phyloP scores from a whole-genome alignment of 805 yeast species.

The Brettanomyces nanus region DNA sequence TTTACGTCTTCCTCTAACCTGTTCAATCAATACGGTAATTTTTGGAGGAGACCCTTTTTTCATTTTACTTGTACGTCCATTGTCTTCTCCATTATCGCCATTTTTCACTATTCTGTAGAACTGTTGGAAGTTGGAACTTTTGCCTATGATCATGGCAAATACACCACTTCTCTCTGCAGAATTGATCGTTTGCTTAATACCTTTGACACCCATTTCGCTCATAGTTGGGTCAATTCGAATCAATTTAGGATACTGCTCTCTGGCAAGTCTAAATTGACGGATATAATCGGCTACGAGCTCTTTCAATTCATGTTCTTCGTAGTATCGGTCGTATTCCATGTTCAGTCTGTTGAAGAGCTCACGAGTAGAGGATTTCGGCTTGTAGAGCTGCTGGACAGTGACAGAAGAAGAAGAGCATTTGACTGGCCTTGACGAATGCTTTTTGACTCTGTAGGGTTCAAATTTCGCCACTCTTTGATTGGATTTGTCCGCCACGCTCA shows the following conservation, averaged over 20 bases:
- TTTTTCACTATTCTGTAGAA: slow-evolving; percentile 5
- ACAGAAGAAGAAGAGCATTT: slow-evolving; percentile 9
- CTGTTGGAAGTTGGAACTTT: slow-evolving; percentile 5
- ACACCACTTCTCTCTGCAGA: background rate
- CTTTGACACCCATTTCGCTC: slow-evolving; percentile 28
- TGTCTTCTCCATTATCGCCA: slow-evolving; percentile 14
- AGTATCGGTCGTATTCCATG: slow-evolving; percentile 31
- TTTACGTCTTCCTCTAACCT: slow-evolving; percentile 75
- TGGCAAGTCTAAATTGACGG: slow-evolving; percentile 39
- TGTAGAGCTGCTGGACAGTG: slow-evolving; percentile 37
- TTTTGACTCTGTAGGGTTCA: slow-evolving; percentile 47
- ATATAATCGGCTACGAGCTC: slow-evolving; percentile 49
- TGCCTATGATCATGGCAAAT: background rate
- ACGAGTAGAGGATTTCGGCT: slow-evolving; percentile 45
- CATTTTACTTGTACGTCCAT: slow-evolving; percentile 12
- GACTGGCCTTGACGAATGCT: slow-evolving; percentile 1
- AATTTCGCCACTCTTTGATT: slow-evolving; percentile 48
- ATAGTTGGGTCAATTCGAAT: slow-evolving; percentile 51
- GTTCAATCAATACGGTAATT: slow-evolving; percentile 56
- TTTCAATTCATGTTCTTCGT: slow-evolving; percentile 48
- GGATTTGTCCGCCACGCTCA: slow-evolving; percentile 37
- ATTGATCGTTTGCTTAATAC: slow-evolving; percentile 21
- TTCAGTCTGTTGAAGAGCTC: slow-evolving; percentile 37
- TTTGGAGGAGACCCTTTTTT: slow-evolving; percentile 62
- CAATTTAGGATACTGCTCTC: slow-evolving; percentile 41